Percentiles rank a stretch among this genome's conserved stretches.
phyloP scores from a whole-genome alignment of 2,329 filamentous ascomycete genomes.

The Setomelanomma holmii region DNA sequence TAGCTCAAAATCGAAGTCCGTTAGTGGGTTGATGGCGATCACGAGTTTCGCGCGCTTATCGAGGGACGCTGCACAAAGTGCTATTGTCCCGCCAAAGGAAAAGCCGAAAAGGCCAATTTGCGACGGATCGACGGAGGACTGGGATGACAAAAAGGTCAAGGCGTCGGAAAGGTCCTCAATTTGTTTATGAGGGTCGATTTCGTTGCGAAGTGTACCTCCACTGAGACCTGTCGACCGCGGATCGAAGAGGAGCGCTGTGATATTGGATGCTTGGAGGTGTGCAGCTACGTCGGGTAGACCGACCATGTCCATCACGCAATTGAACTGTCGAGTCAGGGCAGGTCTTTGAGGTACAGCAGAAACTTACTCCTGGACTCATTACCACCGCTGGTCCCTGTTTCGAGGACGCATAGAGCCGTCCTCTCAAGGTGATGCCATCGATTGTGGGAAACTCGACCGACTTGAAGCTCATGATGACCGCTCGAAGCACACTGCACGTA shows the following conservation, averaged over 20 bases:
- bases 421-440: constrained; percentile 11
- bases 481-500: too few relatives aligned
- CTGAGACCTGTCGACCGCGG: constrained; percentile 41
- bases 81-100: constrained; percentile 6
- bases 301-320: neutral
- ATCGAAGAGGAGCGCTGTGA: constrained; percentile 45
- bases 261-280: constrained; percentile 23
- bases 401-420: constrained; percentile 8
- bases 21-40: constrained; percentile 2
- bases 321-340: too few relatives aligned
- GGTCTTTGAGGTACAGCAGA: too few relatives aligned
- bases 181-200: constrained; percentile 37
- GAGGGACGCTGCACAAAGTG: constrained; percentile 7
- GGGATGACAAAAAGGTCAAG: constrained; percentile 6
- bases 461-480: too few relatives aligned
- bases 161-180: constrained; percentile 9
- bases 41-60: constrained; percentile 10
- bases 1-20: constrained; percentile 2
- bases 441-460: constrained; percentile 12
- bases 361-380: constrained; percentile 1
- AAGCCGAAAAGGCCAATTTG: constrained; percentile 9
- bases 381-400: constrained; percentile 8
- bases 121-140: constrained; percentile 7
- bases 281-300: constrained; percentile 22
- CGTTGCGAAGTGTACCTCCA: constrained; percentile 43